A percentile compares a stretch with the other conserved stretches of the same genome.
phyloP scores from a whole-genome alignment of 805 yeast species.

The Isabelozyma heimii region DNA sequence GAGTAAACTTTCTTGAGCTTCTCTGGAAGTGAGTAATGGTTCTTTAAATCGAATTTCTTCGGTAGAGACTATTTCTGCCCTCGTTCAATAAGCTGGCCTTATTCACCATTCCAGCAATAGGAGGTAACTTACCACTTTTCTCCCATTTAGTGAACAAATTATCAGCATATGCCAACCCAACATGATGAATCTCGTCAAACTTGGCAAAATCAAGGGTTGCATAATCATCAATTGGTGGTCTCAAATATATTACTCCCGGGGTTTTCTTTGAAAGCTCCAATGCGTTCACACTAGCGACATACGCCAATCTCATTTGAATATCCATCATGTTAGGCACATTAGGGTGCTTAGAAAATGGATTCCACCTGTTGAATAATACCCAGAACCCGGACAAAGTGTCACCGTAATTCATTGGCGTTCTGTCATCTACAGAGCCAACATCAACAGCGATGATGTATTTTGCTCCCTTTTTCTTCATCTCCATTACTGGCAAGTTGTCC shows the following conservation, averaged over 20 bases:
- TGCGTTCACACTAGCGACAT: conserved; percentile 93
- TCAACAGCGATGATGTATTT: conserved; percentile 86
- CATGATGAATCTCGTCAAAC: conserved; percentile 83
- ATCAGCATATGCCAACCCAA: conserved; percentile 76
- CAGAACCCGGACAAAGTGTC: conserved; percentile 90
- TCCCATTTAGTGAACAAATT: conserved; percentile 51
- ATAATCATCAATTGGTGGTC: conserved; percentile 92
- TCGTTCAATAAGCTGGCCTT: conserved; percentile 7
- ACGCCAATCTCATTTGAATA: conserved; percentile 87
- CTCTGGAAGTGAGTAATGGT: not conserved
- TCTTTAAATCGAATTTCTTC: conserved; percentile 63
- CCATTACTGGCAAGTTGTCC: conserved; percentile 88
- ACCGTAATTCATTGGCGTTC: conserved; percentile 87
- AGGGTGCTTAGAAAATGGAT: conserved; percentile 84
- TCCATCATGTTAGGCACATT: conserved; percentile 94
- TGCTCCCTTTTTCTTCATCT: conserved; percentile 90
- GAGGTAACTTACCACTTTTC: conserved; percentile 54
- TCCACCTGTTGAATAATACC: conserved; percentile 84
- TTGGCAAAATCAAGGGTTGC: conserved; percentile 91
- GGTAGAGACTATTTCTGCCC: conserved; percentile 25
- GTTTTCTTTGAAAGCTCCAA: conserved; percentile 81
- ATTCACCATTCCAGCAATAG: conserved; percentile 51
- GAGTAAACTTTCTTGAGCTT: not conserved
- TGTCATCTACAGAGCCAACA: conserved; percentile 92
- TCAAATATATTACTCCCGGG: conserved; percentile 79